These are phyloP conservation scores for Talaromyces thailandensis DNA, from an alignment of 495 filamentous ascomycete species.

Conservation along the genomic window DNA sequence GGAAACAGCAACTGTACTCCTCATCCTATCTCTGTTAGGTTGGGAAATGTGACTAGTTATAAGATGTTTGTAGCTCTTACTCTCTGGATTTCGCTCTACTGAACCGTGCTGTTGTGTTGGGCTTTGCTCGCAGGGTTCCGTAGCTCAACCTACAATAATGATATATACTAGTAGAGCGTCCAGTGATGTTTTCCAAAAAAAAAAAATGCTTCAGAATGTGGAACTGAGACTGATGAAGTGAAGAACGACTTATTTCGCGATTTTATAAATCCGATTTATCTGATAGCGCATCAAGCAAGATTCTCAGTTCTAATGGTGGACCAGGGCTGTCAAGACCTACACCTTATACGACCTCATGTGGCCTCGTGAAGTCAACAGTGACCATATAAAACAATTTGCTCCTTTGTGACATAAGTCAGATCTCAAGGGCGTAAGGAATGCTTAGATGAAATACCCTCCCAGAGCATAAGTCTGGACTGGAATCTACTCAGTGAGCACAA, in stretches of 20 bases:
- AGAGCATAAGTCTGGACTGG: too few species aligned
- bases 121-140: not conserved
- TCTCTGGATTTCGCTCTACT: not conserved
- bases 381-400: too few species aligned
- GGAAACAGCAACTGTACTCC: too few species aligned
- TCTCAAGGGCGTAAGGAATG: too few species aligned
- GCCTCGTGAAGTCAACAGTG: too few species aligned
- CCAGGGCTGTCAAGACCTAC: not conserved
- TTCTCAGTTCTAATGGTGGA: not conserved
- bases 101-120: constrained; percentile 7
- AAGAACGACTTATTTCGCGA: not conserved
- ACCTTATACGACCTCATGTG: too few species aligned
- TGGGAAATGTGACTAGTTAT: too few species aligned
- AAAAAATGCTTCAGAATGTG: constrained; percentile 1
- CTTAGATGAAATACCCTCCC: not conserved
- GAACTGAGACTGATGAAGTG: not conserved
- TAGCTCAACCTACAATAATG: not conserved
- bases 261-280: not conserved
- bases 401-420: too few species aligned
- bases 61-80: too few species aligned
- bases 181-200: constrained; percentile 2
- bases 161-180: not conserved
- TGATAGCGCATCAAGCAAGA: not conserved
- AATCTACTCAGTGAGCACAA: too few species aligned
- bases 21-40: too few species aligned